Conservation (phyloP, 495 filamentous ascomycete genomes). For the Xylaria sp. region DNA sequence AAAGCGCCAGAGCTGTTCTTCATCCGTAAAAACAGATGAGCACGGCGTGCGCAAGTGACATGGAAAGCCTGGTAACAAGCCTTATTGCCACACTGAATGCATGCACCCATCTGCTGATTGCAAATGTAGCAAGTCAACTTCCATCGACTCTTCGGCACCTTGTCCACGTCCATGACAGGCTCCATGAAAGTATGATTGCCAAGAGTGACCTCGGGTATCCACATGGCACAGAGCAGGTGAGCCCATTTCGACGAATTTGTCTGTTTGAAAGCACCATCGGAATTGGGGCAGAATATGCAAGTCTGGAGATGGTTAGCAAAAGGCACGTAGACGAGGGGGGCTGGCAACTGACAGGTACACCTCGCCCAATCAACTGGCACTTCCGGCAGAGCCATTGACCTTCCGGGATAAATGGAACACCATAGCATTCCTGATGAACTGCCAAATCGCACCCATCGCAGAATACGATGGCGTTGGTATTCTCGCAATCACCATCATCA, state of each 20-base stretch:
- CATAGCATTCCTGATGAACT: conserved; percentile 99
- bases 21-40: conserved; percentile 93
- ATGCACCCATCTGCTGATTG: conserved; percentile 95
- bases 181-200: conserved; percentile 99
- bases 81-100: conserved; percentile 98
- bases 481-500: conserved; percentile 98
- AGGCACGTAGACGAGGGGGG: conserved; percentile 22
- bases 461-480: conserved; percentile 99
- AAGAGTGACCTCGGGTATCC: conserved; percentile 95
- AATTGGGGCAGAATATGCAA: conserved; percentile 98
- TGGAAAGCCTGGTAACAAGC: conserved; percentile 98
- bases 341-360: conserved; percentile 70
- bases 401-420: conserved; percentile 97
- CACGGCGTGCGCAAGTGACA: conserved; percentile 90
- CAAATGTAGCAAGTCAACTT: conserved; percentile 96
- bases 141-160: conserved; percentile 93
- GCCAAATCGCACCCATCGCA: conserved; percentile 98
- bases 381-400: conserved; percentile 98
- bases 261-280: conserved; percentile 97
- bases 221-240: conserved; percentile 94
- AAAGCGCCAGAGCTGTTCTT: conserved; percentile 83
- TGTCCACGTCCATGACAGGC: conserved; percentile 96
- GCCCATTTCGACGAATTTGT: conserved; percentile 95
- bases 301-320: conserved; percentile 57
- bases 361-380: conserved; percentile 92